These are phyloP conservation scores for Tricholoma terreum DNA, from an alignment of 768 basidiomycete species.

Conservation along the genomic window DNA sequence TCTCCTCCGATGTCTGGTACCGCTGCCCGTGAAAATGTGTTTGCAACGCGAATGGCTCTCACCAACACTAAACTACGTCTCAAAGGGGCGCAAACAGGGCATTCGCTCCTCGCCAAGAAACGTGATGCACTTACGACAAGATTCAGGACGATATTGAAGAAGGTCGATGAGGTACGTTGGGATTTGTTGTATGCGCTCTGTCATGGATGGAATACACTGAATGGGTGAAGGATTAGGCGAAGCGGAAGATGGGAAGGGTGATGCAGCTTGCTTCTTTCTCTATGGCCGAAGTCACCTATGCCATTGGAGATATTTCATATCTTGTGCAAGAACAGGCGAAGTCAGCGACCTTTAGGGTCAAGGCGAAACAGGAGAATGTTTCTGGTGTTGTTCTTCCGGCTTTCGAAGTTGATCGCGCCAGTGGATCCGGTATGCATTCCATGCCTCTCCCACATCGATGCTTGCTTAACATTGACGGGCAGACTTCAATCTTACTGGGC, in stretches of 20 bases:
- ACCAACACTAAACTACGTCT: constrained; percentile 88
- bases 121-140: constrained; percentile 93
- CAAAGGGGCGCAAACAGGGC: constrained; percentile 92
- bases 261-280: constrained; percentile 99
- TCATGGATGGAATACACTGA: constrained; percentile 12
- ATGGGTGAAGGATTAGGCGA: constrained; percentile 61
- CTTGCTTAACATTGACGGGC: neutral
- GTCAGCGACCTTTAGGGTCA: constrained; percentile 87
- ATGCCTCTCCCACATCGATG: neutral
- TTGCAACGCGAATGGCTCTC: constrained; percentile 96
- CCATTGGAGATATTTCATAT: constrained; percentile 96
- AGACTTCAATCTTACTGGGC: constrained; percentile 97
- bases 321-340: constrained; percentile 96
- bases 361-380: constrained; percentile 96
- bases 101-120: constrained; percentile 95
- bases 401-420: constrained; percentile 86
- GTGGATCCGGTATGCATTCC: constrained; percentile 65
- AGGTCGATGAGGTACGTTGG: constrained; percentile 88
- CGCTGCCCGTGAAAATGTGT: constrained; percentile 88
- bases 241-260: constrained; percentile 97
- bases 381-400: constrained; percentile 94
- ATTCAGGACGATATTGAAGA: constrained; percentile 90
- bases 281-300: constrained; percentile 97
- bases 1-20: constrained; percentile 72
- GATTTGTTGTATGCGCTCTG: neutral